Conservation (phyloP, 2,329 filamentous ascomycete species). For the Aureobasidium sp. region DNA sequence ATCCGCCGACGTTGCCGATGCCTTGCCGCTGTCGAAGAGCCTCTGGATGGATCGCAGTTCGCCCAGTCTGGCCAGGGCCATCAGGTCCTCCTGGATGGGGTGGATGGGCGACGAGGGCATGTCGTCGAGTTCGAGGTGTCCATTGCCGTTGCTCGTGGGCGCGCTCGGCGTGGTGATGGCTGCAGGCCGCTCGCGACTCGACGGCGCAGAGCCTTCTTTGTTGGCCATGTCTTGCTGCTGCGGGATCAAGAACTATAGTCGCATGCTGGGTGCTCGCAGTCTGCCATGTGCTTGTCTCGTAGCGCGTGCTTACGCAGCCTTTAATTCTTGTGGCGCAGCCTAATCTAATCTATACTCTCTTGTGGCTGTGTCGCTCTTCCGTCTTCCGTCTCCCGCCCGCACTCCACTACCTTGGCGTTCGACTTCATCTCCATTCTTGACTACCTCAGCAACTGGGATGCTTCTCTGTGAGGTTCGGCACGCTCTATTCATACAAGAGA, state of each 20-base stretch:
- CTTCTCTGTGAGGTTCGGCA: too few relatives aligned
- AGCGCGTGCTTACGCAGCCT: background rate
- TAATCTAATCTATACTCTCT: background rate
- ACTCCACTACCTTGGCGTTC: background rate
- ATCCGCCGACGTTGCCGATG: conserved; percentile 73
- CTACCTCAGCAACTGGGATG: too few relatives aligned
- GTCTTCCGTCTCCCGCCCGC: background rate
- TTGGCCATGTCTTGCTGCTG: background rate
- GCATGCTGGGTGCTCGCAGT: background rate
- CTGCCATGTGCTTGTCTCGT: background rate
- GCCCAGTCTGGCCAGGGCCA: conserved; percentile 86
- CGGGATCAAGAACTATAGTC: background rate
- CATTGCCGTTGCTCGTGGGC: background rate
- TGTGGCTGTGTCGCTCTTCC: background rate
- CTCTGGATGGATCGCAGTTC: conserved; percentile 81
- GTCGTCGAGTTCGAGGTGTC: conserved; percentile 22
- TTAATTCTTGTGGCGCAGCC: background rate
- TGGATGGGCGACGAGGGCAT: conserved; percentile 29
- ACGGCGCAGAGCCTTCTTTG: conserved; percentile 1
- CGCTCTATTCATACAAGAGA: too few relatives aligned
- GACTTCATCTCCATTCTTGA: background rate
- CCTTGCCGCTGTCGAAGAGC: conserved; percentile 75
- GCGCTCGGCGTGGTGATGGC: background rate
- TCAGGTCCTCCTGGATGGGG: conserved; percentile 68
- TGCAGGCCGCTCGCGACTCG: background rate